Base-by-base conservation (phyloP, 495 filamentous ascomycete genomes). In the Glutinoglossum americanum region DNA sequence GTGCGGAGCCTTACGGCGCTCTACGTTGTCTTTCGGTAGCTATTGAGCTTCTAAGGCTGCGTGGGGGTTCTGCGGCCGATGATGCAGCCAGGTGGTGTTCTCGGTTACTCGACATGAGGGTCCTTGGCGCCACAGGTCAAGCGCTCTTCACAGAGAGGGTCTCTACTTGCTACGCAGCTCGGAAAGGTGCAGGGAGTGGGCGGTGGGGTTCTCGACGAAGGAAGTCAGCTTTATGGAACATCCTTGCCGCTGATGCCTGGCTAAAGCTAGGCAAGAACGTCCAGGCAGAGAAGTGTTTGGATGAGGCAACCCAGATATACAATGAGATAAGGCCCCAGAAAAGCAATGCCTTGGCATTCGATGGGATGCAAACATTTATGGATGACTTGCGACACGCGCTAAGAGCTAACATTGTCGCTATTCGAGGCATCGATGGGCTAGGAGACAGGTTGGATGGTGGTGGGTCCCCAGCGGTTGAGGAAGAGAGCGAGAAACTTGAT, bases 221-320 rank as follows among this genome's bases (percentile, higher is more conserved):
- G 27, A 97, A 95, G 69, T 83, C 87, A 9, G 93, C 85, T 0
- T 76, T 95, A 67, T 98, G 93, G 90, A 84, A 80, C 62, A 76
- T 92, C 27, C 72, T 94, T 32, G 84, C 84, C 6, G 82, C 89
- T 0, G 84, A 93, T 54, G 75, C 80, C 2, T 98, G 92, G 92
- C 67, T 89, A 17, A 75, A 74, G 41, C 74, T 85, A 39, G 78
- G 75, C 8, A 85, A 88, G 56, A 76, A 74, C 33, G 71, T 80
- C 17, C 80, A 87, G 61, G 82, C 85, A 15, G 82, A 83, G 54
- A 70, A 74, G 13, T 85, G 84, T 61, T 70, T 94, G 15, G 79
- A 84, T 53, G 79, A 82, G 57, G 86, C 85, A 0, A 70, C 80
- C 26, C 73, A 72, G 57, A 76, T 86, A 54, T 93, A 94, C 67